Evolutionary conservation across 192 early-diverging fungal genomes (phyloP).

Genomic region (Backusella morwellensis): DNA sequence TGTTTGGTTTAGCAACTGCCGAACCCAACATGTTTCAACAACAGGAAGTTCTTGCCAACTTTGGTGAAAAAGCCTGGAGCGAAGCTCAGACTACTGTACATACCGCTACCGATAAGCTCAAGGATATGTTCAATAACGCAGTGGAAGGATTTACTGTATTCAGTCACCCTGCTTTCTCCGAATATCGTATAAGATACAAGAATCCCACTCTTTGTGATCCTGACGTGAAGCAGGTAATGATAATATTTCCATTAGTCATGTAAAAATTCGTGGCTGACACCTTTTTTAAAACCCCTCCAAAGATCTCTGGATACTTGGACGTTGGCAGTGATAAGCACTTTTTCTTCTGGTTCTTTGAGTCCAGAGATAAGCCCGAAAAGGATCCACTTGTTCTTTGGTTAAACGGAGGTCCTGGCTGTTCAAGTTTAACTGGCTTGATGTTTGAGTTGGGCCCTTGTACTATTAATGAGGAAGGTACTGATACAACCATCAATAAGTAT

Average conservation of each 20-base stretch:
- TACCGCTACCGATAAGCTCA: constrained; percentile 11
- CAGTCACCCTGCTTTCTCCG: constrained; percentile 63
- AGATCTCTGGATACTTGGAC: constrained; percentile 80
- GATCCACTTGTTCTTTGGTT: constrained; percentile 55
- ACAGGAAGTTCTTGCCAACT: neutral
- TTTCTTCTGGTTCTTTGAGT: constrained; percentile 99
- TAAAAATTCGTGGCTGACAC: neutral
- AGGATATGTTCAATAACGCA: constrained; percentile 37
- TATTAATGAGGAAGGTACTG: constrained; percentile 75
- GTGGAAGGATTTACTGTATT: constrained; percentile 42
- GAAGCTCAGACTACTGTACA: neutral
- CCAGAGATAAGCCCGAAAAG: constrained; percentile 67
- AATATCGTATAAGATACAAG: constrained; percentile 74
- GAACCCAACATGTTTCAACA: constrained; percentile 6
- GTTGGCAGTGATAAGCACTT: constrained; percentile 74
- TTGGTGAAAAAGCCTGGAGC: constrained; percentile 14
- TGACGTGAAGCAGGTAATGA: constrained; percentile 76
- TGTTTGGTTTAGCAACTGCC: neutral
- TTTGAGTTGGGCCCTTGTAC: constrained; percentile 63
- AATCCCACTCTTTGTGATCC: constrained; percentile 81
- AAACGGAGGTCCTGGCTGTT: constrained; percentile 43
- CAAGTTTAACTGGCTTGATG: constrained; percentile 37
- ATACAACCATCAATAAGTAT: constrained; percentile 67
- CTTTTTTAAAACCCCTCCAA: neutral
- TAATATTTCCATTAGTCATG: constrained; percentile 2